These are phyloP conservation scores for Phycomyces blakesleeanus DNA, from an alignment of 192 early-diverging fungal genomes.

Conservation along the genomic window DNA sequence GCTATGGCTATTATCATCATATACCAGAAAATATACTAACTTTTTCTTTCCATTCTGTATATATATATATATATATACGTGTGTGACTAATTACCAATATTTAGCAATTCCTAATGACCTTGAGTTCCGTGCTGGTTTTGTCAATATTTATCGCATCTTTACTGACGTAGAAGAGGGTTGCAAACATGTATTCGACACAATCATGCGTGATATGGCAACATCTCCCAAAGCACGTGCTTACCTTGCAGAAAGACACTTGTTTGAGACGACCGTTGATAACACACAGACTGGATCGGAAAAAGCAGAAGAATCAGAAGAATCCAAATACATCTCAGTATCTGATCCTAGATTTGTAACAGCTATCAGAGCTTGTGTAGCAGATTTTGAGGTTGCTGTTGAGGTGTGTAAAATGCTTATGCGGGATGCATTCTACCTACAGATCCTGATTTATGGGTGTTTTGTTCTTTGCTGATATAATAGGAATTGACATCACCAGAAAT, in stretches of 20 bases:
- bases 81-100: neutral
- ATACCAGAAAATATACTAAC: neutral
- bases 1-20: neutral
- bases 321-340: conserved; percentile 24
- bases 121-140: conserved; percentile 69
- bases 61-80: too few relatives aligned
- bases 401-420: neutral
- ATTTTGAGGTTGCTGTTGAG: conserved; percentile 42
- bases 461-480: too few relatives aligned
- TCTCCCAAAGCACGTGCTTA: conserved; percentile 52
- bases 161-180: conserved; percentile 41
- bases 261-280: conserved; percentile 40
- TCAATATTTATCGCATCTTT: conserved; percentile 60
- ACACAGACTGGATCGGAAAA: conserved; percentile 33
- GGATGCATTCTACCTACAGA: too few relatives aligned
- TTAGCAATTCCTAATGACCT: conserved; percentile 65
- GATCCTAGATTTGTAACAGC: conserved; percentile 30
- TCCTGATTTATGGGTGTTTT: too few relatives aligned
- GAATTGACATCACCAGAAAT: conserved; percentile 43
- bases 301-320: neutral
- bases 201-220: conserved; percentile 54
- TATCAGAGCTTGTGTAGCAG: conserved; percentile 40
- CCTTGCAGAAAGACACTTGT: conserved; percentile 54
- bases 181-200: conserved; percentile 47
- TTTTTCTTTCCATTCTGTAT: conserved; percentile 7